These are phyloP conservation scores for Pseudogymnoascus sp. DNA, from an alignment of 2,329 filamentous ascomycete genomes.

Conservation along the genomic window DNA sequence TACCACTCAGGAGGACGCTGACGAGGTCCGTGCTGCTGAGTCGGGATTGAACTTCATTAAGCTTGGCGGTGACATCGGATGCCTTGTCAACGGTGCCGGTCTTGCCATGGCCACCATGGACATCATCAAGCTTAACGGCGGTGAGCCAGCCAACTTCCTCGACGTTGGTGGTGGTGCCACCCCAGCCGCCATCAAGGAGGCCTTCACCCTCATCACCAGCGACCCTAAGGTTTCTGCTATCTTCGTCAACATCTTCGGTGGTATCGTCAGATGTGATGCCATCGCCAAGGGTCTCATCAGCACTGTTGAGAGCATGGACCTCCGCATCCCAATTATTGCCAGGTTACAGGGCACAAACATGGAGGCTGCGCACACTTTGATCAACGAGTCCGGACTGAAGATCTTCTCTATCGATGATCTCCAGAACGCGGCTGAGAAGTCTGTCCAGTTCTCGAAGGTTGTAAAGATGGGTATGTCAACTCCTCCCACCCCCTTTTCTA, in stretches of 20 bases:
- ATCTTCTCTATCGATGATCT: slow-evolving; percentile 99
- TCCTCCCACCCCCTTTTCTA: not conserved
- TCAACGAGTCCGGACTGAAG: slow-evolving; percentile 97
- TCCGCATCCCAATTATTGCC: slow-evolving; percentile 94
- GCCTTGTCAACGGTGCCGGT: slow-evolving; percentile 96
- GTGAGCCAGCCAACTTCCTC: slow-evolving; percentile 93
- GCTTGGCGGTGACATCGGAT: slow-evolving; percentile 98
- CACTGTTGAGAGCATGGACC: slow-evolving; percentile 88
- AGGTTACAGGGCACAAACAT: slow-evolving; percentile 98
- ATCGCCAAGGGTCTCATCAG: slow-evolving; percentile 95
- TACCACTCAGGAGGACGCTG: slow-evolving; percentile 88
- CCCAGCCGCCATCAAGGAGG: slow-evolving; percentile 90
- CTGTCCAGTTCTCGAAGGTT: slow-evolving; percentile 97
- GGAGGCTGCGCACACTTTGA: slow-evolving; percentile 83
- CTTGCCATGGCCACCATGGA: slow-evolving; percentile 99
- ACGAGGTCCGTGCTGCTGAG: slow-evolving; percentile 94
- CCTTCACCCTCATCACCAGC: slow-evolving; percentile 97
- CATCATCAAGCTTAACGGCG: slow-evolving; percentile 99
- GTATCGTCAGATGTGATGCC: slow-evolving; percentile 95
- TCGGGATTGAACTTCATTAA: slow-evolving; percentile 99
- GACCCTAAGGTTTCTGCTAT: slow-evolving; percentile 97
- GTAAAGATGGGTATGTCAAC: slow-evolving; percentile 82
- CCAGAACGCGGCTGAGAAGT: slow-evolving; percentile 94
- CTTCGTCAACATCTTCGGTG: slow-evolving; percentile 99
- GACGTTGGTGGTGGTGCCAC: slow-evolving; percentile 98